Evolutionary conservation across 2,329 filamentous ascomycete genomes (phyloP).

Genomic region (Grosmannia huntii): DNA sequence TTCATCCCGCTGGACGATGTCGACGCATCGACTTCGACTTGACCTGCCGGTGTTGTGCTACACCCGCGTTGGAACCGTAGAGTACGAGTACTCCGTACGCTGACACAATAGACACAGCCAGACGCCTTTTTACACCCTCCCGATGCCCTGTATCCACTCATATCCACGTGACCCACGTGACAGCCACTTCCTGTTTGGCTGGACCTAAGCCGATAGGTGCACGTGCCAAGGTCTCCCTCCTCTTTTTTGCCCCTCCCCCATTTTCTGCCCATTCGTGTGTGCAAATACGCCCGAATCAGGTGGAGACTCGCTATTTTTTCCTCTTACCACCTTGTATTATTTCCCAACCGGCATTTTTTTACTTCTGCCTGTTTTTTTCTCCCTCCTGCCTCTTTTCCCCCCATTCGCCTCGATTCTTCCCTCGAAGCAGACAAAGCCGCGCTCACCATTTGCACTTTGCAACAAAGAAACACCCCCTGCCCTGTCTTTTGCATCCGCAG

Average conservation of each 20-base stretch:
- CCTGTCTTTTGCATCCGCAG: neutral
- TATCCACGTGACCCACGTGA: neutral
- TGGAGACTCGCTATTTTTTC: neutral
- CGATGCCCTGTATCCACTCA: no score
- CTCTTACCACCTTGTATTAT: neutral
- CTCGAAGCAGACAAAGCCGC: neutral
- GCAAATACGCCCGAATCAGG: neutral
- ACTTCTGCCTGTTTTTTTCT: neutral
- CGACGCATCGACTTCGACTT: neutral
- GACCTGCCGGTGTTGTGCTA: no score
- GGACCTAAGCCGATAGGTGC: neutral
- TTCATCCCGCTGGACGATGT: slow-evolving; percentile 23
- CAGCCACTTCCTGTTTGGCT: neutral
- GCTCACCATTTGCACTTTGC: no score
- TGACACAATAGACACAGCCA: neutral
- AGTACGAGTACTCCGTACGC: no score
- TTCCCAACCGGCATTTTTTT: neutral
- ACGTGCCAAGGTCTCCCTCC: neutral
- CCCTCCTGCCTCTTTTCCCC: neutral
- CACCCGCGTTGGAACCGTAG: no score
- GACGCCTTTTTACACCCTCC: no score
- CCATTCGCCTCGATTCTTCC: neutral
- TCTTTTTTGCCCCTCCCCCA: neutral
- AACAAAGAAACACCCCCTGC: neutral
- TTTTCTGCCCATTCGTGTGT: neutral